Base-by-base conservation (phyloP, 140 eudicot genomes). In the Stevia rebaudiana region DNA sequence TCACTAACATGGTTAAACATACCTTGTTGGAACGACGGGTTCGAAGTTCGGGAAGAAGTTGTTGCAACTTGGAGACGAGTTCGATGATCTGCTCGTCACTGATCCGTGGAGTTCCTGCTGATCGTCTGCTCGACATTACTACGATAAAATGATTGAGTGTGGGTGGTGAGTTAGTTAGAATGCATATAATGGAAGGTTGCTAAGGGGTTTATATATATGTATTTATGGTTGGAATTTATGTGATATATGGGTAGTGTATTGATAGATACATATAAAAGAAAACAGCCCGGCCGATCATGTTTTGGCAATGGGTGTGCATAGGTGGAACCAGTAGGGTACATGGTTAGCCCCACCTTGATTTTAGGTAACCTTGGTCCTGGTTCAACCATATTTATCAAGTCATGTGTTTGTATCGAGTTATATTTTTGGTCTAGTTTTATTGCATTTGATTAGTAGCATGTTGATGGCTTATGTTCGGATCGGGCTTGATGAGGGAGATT, bases 1-100 rank as follows among this genome's bases (percentile, higher is more conserved):
- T n/a, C n/a, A n/a, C n/a, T n/a, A n/a, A n/a, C n/a, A n/a, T n/a
- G 12, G 21, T 43, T 43, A 52, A 30, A 3, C 22, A 9, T 68
- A 82, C 95, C 90, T 83, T 83, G 77, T 75, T 74, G 24, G 95
- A 78, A 65, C 90, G 90, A 48, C 80, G 76, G 42, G 48, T 78
- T 42, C 85, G 83, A 58, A 86, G 78, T 83, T 86, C 90, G 0
- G 95, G 95, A 71, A 86, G 76, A 21, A 80, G 87, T 70, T 86
- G 90, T 48, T 83, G 89, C 55, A 86, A 37, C 75, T 86, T 86
- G 57, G 95, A 75, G 65, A 86, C 70, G 51, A 86, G 95, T 50
- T 86, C 84, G 12, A 80, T 66, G 71, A 83, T 86, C 33, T 86
- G 95, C 13, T 86, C 90, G 23, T 86, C 95, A 0, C 69, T 59